Evolutionary conservation across 73 alveolate genomes (phyloP).

Genomic region (Tetrahymena borealis): DNA sequence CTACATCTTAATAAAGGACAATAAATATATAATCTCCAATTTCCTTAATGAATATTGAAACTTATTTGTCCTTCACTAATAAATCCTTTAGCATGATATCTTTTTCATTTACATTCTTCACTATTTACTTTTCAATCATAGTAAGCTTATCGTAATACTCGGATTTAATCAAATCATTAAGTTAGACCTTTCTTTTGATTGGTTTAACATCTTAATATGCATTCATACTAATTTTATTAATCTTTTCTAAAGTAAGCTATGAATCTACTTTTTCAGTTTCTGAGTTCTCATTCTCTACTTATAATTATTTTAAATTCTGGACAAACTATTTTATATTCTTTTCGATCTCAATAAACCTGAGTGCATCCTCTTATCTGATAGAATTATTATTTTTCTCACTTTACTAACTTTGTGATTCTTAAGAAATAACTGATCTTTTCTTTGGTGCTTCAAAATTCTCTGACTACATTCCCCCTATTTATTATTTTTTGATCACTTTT

Average conservation of each 20-base stretch:
- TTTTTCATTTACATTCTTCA: background rate
- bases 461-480: no score
- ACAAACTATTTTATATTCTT: background rate
- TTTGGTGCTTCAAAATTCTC: background rate
- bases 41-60: background rate
- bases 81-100: background rate
- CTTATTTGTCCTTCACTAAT: background rate
- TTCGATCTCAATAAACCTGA: background rate
- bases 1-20: background rate
- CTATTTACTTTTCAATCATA: background rate
- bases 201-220: background rate
- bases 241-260: background rate
- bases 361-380: background rate
- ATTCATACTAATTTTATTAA: background rate
- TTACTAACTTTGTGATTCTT: background rate
- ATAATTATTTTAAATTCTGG: background rate
- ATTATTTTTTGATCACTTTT: no score
- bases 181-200: background rate
- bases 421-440: background rate
- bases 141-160: background rate
- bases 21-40: background rate
- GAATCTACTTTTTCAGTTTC: background rate
- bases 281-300: background rate
- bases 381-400: background rate
- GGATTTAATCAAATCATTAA: background rate